Conservation (phyloP, 106 monocot genomes). For the Apostasia ramifera region DNA sequence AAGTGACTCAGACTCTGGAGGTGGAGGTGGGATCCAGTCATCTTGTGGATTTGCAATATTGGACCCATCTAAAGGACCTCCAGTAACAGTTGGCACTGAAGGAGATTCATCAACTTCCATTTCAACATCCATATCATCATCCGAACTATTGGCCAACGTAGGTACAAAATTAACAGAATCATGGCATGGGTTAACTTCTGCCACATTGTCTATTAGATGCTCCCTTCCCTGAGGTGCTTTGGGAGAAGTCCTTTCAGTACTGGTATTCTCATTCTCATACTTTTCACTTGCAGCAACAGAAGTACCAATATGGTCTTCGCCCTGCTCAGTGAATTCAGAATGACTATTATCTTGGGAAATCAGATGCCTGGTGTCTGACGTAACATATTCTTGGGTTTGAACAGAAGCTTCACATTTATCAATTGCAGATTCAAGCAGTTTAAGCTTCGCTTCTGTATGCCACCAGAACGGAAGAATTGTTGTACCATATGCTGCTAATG, state of each 20-base stretch:
- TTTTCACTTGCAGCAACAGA: background rate
- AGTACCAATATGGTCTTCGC: background rate
- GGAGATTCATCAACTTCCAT: conserved; percentile 88
- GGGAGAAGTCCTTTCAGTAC: background rate
- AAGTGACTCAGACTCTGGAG: conserved; percentile 56
- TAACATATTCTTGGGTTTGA: conserved; percentile 2
- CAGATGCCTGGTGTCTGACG: conserved; percentile 5
- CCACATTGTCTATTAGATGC: conserved; percentile 4
- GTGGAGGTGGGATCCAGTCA: conserved; percentile 90
- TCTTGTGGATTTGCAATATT: conserved; percentile 55
- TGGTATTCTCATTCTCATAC: conserved; percentile 6
- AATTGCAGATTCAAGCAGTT: conserved; percentile 52
- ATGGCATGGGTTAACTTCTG: conserved; percentile 1
- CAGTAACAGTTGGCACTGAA: conserved; percentile 7
- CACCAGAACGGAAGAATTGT: conserved; percentile 92
- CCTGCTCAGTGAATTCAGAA: background rate
- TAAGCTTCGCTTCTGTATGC: conserved; percentile 64
- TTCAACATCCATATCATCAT: conserved; percentile 92
- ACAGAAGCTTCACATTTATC: conserved; percentile 32
- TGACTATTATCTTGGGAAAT: conserved; percentile 1
- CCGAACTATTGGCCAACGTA: conserved; percentile 16
- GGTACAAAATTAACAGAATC: conserved; percentile 1
- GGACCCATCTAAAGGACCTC: conserved; percentile 27
- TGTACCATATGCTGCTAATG: conserved; percentile 71
- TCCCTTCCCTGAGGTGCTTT: conserved; percentile 3